A percentile compares a stretch with the other conserved stretches of the same genome.
Conservation (phyloP, 208 protist species). For the Wallacemonas collosoma region DNA sequence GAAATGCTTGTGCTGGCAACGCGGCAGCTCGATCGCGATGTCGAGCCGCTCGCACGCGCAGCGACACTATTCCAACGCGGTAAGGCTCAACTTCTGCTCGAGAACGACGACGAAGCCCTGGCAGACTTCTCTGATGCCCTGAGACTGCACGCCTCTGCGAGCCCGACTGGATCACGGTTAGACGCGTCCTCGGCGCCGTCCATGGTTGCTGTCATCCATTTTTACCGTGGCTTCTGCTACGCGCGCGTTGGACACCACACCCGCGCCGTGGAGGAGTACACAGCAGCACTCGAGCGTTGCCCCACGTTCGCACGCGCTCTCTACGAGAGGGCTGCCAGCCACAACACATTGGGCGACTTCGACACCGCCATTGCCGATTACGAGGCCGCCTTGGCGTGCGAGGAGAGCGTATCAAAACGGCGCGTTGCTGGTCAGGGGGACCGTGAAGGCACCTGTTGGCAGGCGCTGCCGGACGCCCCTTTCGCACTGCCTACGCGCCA, state of each 20-base stretch:
- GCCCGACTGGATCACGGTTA: neutral
- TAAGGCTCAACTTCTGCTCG: slow-evolving; percentile 40
- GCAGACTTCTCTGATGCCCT: slow-evolving; percentile 45
- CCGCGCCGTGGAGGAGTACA: slow-evolving; percentile 66
- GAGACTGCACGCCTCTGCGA: slow-evolving; percentile 14
- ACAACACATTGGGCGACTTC: slow-evolving; percentile 76
- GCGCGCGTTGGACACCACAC: slow-evolving; percentile 56
- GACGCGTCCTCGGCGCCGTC: neutral
- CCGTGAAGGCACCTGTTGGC: too few relatives aligned
- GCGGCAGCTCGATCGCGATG: slow-evolving; percentile 22
- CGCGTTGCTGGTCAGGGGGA: too few relatives aligned
- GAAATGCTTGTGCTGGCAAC: slow-evolving; percentile 37
- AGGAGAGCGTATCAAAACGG: slow-evolving; percentile 17
- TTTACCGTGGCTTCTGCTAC: slow-evolving; percentile 57
- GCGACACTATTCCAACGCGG: slow-evolving; percentile 38
- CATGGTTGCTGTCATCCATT: slow-evolving; percentile 5
- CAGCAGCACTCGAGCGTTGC: slow-evolving; percentile 52
- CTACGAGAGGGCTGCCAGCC: slow-evolving; percentile 74
- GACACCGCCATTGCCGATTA: slow-evolving; percentile 77
- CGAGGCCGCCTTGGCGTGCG: slow-evolving; percentile 62
- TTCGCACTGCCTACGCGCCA: neutral
- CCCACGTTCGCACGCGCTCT: slow-evolving; percentile 57
- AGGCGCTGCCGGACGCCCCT: too few relatives aligned
- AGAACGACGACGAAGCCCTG: slow-evolving; percentile 38
- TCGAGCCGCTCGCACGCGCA: slow-evolving; percentile 6